phyloP scores from a whole-genome alignment of 129 eudicot genomes.

The Centaurea solstitialis region DNA sequence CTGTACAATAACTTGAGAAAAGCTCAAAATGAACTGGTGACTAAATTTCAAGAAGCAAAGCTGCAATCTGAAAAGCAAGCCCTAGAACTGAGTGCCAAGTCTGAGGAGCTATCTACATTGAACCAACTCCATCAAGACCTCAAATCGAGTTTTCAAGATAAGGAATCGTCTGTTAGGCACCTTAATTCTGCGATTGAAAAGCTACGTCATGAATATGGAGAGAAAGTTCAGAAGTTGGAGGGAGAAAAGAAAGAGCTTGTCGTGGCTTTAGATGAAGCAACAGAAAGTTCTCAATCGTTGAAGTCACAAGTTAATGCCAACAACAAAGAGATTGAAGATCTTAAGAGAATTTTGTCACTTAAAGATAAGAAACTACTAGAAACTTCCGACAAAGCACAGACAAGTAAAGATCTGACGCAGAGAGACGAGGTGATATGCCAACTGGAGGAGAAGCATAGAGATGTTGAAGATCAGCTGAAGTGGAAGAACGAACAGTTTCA shows the following conservation, averaged over 20 bases:
- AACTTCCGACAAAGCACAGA: slow-evolving; percentile 31
- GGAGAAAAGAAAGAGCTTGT: slow-evolving; percentile 52
- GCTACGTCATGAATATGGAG: slow-evolving; percentile 42
- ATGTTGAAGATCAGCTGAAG: slow-evolving; percentile 52
- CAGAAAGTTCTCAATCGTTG: slow-evolving; percentile 37
- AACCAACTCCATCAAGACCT: slow-evolving; percentile 49
- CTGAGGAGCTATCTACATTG: slow-evolving; percentile 55
- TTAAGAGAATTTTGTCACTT: slow-evolving; percentile 45
- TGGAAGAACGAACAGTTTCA: slow-evolving; percentile 73
- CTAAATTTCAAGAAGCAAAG: slow-evolving; percentile 50
- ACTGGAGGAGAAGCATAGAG: slow-evolving; percentile 53
- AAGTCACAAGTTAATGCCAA: slow-evolving; percentile 38
- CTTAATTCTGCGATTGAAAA: slow-evolving; percentile 51
- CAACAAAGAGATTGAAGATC: slow-evolving; percentile 48
- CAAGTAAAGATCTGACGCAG: slow-evolving; percentile 35
- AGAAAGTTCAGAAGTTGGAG: slow-evolving; percentile 45
- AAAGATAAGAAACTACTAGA: slow-evolving; percentile 40
- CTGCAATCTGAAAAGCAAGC: slow-evolving; percentile 47
- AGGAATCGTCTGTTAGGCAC: slow-evolving; percentile 43
- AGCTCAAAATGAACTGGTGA: slow-evolving; percentile 49
- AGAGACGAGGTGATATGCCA: slow-evolving; percentile 44
- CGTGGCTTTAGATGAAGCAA: slow-evolving; percentile 56
- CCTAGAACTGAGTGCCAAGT: slow-evolving; percentile 45
- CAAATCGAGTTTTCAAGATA: slow-evolving; percentile 48
- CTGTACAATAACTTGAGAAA: slow-evolving; percentile 46